Percentiles rank a stretch among this genome's conserved stretches.
Conservation (phyloP, 345 rosid species). For the Orychophragmus violaceus region DNA sequence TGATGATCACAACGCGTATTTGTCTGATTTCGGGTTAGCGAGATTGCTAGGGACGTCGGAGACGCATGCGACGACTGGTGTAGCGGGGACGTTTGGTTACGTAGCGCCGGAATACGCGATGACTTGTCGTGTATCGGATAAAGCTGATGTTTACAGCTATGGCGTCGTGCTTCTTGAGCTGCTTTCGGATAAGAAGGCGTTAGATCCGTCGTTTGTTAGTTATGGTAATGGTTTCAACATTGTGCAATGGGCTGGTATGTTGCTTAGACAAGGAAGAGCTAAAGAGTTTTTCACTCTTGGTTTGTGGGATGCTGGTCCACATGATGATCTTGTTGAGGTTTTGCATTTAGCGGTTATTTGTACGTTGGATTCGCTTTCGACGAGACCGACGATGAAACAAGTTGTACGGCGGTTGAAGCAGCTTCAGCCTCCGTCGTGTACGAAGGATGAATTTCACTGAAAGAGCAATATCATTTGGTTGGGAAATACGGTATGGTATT, state of each 20-base stretch:
- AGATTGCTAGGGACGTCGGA: slow-evolving; percentile 90
- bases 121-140: slow-evolving; percentile 95
- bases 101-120: slow-evolving; percentile 96
- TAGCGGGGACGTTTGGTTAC: slow-evolving; percentile 93
- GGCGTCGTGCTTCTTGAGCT: slow-evolving; percentile 91
- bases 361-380: slow-evolving; percentile 47
- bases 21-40: slow-evolving; percentile 90
- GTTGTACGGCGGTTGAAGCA: slow-evolving; percentile 46
- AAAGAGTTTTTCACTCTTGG: slow-evolving; percentile 50
- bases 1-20: slow-evolving; percentile 66
- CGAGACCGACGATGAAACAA: slow-evolving; percentile 59
- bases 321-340: slow-evolving; percentile 52
- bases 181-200: slow-evolving; percentile 82
- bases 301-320: slow-evolving; percentile 54
- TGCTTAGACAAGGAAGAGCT: slow-evolving; percentile 74
- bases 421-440: slow-evolving; percentile 31
- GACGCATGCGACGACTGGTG: slow-evolving; percentile 93
- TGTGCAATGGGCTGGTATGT: slow-evolving; percentile 48
- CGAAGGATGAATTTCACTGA: too few relatives aligned
- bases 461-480: too few relatives aligned
- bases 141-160: slow-evolving; percentile 94
- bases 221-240: slow-evolving; percentile 34
- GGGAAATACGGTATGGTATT: slow-evolving; percentile 76
- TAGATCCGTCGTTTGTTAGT: slow-evolving; percentile 84
- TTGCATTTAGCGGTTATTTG: slow-evolving; percentile 52